These are phyloP conservation scores for Arthrinium puccinioides DNA, from an alignment of 2,329 filamentous ascomycete species.

Conservation along the genomic window DNA sequence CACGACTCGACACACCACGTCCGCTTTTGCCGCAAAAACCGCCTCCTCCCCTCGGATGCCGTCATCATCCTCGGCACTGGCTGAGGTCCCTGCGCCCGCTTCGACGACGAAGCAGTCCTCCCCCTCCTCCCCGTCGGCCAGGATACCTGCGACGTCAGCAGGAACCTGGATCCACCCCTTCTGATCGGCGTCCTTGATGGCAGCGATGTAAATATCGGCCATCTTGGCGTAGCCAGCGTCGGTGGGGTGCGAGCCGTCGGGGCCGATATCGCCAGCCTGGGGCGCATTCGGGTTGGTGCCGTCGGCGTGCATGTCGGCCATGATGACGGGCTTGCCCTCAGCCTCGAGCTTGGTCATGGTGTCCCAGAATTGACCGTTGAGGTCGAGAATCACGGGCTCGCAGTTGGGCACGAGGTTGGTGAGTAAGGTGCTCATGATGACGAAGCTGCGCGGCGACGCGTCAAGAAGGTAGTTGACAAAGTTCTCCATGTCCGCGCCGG, in stretches of 20 bases:
- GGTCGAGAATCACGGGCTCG: conserved; percentile 13
- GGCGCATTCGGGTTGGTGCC: conserved; percentile 9
- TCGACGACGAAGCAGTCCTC: neutral
- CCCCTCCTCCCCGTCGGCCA: conserved; percentile 8
- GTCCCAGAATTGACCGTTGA: conserved; percentile 15
- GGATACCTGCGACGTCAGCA: conserved; percentile 10
- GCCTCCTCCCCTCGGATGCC: neutral
- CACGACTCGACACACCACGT: neutral
- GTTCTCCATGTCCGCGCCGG: conserved; percentile 11
- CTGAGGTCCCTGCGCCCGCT: neutral
- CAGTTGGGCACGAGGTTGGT: conserved; percentile 12
- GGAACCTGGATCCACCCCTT: conserved; percentile 10
- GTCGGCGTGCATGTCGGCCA: conserved; percentile 19
- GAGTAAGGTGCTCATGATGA: conserved; percentile 19
- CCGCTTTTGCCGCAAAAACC: conserved; percentile 1
- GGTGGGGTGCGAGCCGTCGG: conserved; percentile 17
- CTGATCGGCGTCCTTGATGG: conserved; percentile 13
- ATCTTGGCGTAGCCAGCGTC: conserved; percentile 16
- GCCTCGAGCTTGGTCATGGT: conserved; percentile 5
- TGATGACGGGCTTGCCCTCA: conserved; percentile 11
- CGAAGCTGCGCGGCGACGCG: conserved; percentile 12
- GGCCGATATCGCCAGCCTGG: conserved; percentile 10
- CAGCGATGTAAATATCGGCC: conserved; percentile 14
- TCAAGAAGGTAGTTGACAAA: conserved; percentile 16
- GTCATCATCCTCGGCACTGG: neutral